Base-by-base conservation (phyloP, 1,284 basidiomycete genomes). In the Cystobasidium slooffiae region DNA sequence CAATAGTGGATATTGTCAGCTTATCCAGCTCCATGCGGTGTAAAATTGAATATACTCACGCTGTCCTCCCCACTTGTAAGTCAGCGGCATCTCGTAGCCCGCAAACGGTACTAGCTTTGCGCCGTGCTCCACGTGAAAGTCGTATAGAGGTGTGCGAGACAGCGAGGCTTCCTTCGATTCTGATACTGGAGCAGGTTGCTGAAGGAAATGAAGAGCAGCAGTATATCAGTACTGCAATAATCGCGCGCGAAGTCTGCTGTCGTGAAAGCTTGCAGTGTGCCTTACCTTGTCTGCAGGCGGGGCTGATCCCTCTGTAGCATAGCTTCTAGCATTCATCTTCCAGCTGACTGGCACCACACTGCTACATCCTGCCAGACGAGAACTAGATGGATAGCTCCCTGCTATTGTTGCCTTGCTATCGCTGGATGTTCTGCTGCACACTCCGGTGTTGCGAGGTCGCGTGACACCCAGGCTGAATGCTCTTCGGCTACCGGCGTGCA, bases 51-150 rank as follows among this genome's bases (percentile, higher is more conserved):
- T 10, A 22, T 20, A 53, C 52, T 37, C 37, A 58, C 59, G n/a
- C 49, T 72, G 76, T 44, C 58, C 70, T 59, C 75, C 77, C n/a
- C 70, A 75, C 76, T 80, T 90, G 80, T 97, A 99, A 5, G 87
- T 85, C 67, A 99, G 86, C 0, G 96, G 96, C 96, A 99, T 99
- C 14, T 88, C 88, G 83, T 89, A 98, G 4, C 96, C 96, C 1
- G 93, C 95, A 82, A 98, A 99, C 0, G 93, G 91, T 0, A 98
- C 94, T 92, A 99, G 95, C 84, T 97, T 97, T 18, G 90, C 97
- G 49, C 88, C 90, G 81, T 94, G 86, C 77, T 87, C 81, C 0
- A 93, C 83, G 82, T 99, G 95, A 81, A 96, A 96, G 79, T 96
- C 92, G 80, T 97, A 94, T 41, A 99, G 85, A 0, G 89, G 88